Conservation (phyloP, 768 basidiomycete genomes). For the Chalciporus piperatus region DNA sequence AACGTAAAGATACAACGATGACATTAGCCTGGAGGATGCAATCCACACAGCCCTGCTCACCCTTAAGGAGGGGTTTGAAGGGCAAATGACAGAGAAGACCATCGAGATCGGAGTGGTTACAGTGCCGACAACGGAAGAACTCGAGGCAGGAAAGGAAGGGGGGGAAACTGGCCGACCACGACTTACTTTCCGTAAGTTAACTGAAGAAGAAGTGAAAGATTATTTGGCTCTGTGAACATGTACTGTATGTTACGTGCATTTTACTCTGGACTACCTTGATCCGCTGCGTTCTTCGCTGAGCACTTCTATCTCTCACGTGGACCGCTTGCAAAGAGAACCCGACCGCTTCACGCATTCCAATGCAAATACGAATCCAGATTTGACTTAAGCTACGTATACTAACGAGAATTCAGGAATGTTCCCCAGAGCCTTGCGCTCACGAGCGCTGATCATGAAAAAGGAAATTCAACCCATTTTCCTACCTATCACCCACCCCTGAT, state of each 20-base stretch:
- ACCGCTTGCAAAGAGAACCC: constrained; percentile 3
- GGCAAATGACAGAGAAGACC: constrained; percentile 99
- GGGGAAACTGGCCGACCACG: constrained; percentile 66
- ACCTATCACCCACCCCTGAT: constrained; percentile 27
- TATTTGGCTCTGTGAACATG: constrained; percentile 77
- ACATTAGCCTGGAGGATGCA: constrained; percentile 97
- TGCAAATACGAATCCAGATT: constrained; percentile 5
- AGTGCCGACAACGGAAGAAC: constrained; percentile 65
- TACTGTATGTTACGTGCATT: constrained; percentile 32
- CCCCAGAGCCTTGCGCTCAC: constrained; percentile 8
- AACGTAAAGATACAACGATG: constrained; percentile 87
- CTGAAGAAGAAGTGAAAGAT: constrained; percentile 95
- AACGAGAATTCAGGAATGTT: constrained; percentile 8
- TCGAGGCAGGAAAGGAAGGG: constrained; percentile 64
- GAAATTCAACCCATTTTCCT: constrained; percentile 13
- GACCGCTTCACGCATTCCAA: constrained; percentile 3
- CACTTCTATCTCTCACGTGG: constrained; percentile 9
- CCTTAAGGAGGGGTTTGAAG: constrained; percentile 98
- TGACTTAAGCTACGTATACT: constrained; percentile 4
- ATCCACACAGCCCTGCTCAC: constrained; percentile 98
- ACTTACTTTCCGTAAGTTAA: constrained; percentile 92
- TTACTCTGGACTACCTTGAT: constrained; percentile 17
- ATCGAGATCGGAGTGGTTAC: constrained; percentile 98
- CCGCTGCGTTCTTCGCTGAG: constrained; percentile 15
- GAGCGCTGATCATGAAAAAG: constrained; percentile 29